Base-by-base conservation (phyloP, 805 yeast genomes). In the Suhomyces kilbournensis region DNA sequence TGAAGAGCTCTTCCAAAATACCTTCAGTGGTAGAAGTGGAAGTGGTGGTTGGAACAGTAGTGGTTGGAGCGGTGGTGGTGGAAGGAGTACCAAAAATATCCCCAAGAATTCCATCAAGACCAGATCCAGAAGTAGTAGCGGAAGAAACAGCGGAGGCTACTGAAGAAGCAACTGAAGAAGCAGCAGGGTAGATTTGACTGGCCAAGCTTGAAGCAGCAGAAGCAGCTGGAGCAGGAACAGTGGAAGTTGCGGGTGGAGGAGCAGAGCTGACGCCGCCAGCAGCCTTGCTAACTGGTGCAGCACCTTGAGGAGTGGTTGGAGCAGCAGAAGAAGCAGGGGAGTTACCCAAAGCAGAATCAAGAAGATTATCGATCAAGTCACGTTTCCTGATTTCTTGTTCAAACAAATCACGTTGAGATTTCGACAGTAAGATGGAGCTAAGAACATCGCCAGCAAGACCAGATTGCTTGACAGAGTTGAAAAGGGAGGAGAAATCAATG, bases 381-480 rank as follows among this genome's bases (percentile, higher is more conserved):
- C 46, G 30, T 17, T 40, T 48, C 10, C 32, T 14, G 9, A 48
- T 17, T 35, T 43, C 48, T 23, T 26, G 26, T 8, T 40, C 15
- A 9, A 50, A 49, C 38, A 34, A n/a, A 20, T n/a, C 49, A 34
- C 28, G 46, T 32, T 32, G 44, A 26, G 42, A 28, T 20, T 26
- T 40, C 4, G 20, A 17, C n/a, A 22, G 43, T 43, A 60, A 49
- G 9, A 53, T 40, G 9, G 43, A 43, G n/a, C 28, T 22, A 51
- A 65, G 57, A 10, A 64, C 34, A 2, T 52, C 51, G 38, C 53
- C 53, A 44, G 61, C 60, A 43, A 64, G 48, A 20, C 68, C 71
- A 34, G 71, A 66, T 44, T 60, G 60, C 51, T 66, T 67, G 45
- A 69, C 57, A 14, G 63, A 53, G 17, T 53, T 53, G 53, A 58